Percentiles rank a stretch among this genome's conserved stretches.
Conservation (phyloP, 345 rosid species). For the Aethionema arabicum region DNA sequence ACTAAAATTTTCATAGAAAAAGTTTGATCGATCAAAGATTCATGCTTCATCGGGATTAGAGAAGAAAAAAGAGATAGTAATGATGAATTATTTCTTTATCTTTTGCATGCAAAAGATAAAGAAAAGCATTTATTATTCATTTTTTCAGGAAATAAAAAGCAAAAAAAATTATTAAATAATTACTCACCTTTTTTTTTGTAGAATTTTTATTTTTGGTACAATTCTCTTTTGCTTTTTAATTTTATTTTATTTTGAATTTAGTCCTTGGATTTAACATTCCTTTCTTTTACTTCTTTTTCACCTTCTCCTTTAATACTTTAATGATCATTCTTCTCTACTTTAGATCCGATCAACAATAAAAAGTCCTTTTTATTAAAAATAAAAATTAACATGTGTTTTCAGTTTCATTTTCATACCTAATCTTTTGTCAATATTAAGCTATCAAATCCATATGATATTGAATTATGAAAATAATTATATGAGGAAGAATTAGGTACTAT, state of each 20-base stretch:
- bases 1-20: conserved; percentile 21
- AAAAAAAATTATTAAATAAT: conserved; percentile 26
- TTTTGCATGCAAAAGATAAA: conserved; percentile 39
- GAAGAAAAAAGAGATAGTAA: conserved; percentile 34
- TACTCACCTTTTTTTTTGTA: conserved; percentile 17
- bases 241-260: neutral
- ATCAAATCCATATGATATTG: too few relatives aligned
- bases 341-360: conserved; percentile 39
- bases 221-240: neutral
- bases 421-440: neutral
- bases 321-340: conserved; percentile 32
- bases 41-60: conserved; percentile 42
- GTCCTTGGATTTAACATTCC: conserved; percentile 32
- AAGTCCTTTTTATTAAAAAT: conserved; percentile 25
- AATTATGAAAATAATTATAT: too few relatives aligned
- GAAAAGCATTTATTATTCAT: conserved; percentile 29
- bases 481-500: too few relatives aligned
- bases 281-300: conserved; percentile 31
- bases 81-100: conserved; percentile 35
- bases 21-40: conserved; percentile 34
- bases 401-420: conserved; percentile 18
- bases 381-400: conserved; percentile 29
- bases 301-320: conserved; percentile 38
- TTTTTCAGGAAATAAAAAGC: conserved; percentile 26
- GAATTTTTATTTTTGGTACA: conserved; percentile 7